phyloP scores from a whole-genome alignment of 768 basidiomycete genomes.

The Boletus coccyginus region DNA sequence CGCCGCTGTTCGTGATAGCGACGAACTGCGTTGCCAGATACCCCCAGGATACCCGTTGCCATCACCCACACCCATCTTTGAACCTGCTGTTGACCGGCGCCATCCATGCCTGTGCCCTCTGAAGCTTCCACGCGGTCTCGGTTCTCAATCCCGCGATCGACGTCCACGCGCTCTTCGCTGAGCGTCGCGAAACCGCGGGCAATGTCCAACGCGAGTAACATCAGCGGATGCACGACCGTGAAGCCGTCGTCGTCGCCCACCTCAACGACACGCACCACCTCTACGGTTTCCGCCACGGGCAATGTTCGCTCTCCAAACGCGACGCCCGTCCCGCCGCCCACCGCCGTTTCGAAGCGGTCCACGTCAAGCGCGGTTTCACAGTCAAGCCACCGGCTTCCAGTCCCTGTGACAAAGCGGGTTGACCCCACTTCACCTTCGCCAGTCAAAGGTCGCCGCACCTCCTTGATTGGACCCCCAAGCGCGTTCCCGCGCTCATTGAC shows the following conservation, averaged over 20 bases:
- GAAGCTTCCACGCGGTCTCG: constrained; percentile 50
- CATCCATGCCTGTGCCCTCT: constrained; percentile 40
- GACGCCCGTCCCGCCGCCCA: constrained; percentile 42
- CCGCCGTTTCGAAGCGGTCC: constrained; percentile 37
- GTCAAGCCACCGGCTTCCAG: constrained; percentile 37
- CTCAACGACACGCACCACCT: constrained; percentile 27
- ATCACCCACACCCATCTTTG: not conserved
- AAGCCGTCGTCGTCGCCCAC: constrained; percentile 31
- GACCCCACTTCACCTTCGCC: constrained; percentile 28
- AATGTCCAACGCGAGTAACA: constrained; percentile 47
- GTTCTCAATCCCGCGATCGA: constrained; percentile 40
- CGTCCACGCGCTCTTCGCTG: constrained; percentile 41
- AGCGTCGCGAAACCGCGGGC: constrained; percentile 50
- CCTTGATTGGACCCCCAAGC: constrained; percentile 29
- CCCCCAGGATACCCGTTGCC: constrained; percentile 19
- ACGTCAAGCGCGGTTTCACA: constrained; percentile 38
- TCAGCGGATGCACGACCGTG: constrained; percentile 51
- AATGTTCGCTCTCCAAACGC: constrained; percentile 47
- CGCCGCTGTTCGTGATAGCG: constrained; percentile 18
- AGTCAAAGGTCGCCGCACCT: constrained; percentile 25
- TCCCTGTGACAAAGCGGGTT: constrained; percentile 32
- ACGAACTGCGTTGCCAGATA: constrained; percentile 12
- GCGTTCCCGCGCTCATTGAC: constrained; percentile 22
- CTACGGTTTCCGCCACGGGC: constrained; percentile 21
- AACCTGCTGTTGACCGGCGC: not conserved